Evolutionary conservation across 257 asterid genomes (phyloP).

Genomic region (Nicotiana paniculata): DNA sequence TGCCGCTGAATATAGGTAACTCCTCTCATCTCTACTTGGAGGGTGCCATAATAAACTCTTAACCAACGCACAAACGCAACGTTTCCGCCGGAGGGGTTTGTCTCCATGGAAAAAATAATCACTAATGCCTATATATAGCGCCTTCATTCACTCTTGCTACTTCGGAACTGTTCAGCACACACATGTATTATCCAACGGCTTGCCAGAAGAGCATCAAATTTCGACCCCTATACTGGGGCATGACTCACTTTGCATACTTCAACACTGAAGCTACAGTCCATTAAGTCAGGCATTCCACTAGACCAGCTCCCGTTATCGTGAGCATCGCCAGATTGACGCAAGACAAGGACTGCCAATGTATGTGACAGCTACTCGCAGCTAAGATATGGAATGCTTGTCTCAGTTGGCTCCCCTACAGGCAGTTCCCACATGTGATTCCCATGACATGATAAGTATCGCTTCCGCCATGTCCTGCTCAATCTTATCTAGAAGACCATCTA

Average conservation of each 20-base stretch:
- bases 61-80: conserved; percentile 5
- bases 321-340: conserved; percentile 71
- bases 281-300: conserved; percentile 94
- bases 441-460: conserved; percentile 66
- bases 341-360: conserved; percentile 79
- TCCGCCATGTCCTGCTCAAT: conserved; percentile 72
- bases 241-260: conserved; percentile 85
- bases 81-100: no score
- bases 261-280: conserved; percentile 74
- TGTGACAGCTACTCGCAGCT: conserved; percentile 69
- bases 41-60: neutral
- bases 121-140: no score
- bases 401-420: conserved; percentile 84
- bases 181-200: neutral
- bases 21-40: no score
- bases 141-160: no score
- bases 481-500: conserved; percentile 57
- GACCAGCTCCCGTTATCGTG: conserved; percentile 95
- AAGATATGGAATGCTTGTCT: conserved; percentile 64
- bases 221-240: neutral
- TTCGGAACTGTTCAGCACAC: neutral
- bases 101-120: no score
- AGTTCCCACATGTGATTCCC: conserved; percentile 67
- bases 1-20: no score
- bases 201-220: neutral